A percentile compares a stretch with the other conserved stretches of the same genome.
Conservation (phyloP, 2,329 filamentous ascomycete genomes). For the Xylaria sp. region DNA sequence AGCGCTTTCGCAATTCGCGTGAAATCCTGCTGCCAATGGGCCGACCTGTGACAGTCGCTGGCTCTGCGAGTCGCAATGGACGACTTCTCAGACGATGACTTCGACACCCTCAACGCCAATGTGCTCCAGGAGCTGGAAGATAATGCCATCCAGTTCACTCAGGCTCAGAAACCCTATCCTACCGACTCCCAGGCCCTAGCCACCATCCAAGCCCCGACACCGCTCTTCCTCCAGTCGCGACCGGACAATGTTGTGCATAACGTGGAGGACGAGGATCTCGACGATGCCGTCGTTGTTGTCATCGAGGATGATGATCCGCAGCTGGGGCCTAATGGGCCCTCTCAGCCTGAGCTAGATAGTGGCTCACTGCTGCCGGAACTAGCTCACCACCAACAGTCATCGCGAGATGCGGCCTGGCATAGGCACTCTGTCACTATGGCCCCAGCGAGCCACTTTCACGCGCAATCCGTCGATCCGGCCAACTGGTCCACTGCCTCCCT, state of each 20-base stretch:
- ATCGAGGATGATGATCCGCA: conserved; percentile 46
- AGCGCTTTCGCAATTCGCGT: conserved; percentile 2
- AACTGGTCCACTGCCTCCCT: conserved; percentile 11
- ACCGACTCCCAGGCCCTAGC: neutral
- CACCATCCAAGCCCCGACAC: neutral
- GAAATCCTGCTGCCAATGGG: conserved; percentile 16
- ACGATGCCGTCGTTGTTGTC: conserved; percentile 54
- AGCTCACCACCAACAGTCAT: conserved; percentile 17
- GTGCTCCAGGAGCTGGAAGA: conserved; percentile 58
- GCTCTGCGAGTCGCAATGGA: conserved; percentile 41
- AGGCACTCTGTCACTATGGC: conserved; percentile 25
- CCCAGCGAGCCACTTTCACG: conserved; percentile 23
- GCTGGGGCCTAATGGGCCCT: conserved; percentile 34
- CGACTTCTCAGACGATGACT: conserved; percentile 58
- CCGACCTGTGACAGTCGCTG: conserved; percentile 21
- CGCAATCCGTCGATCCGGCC: conserved; percentile 16
- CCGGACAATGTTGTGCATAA: conserved; percentile 35
- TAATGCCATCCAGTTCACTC: conserved; percentile 57
- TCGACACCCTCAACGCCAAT: conserved; percentile 55
- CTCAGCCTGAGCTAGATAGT: neutral
- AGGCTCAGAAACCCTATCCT: conserved; percentile 36
- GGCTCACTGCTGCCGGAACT: conserved; percentile 11
- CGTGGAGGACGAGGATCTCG: conserved; percentile 53
- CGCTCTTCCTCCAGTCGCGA: conserved; percentile 9
- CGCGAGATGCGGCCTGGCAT: conserved; percentile 18